Base-by-base conservation (phyloP, 768 basidiomycete genomes). In the Agrocybe pediades region DNA sequence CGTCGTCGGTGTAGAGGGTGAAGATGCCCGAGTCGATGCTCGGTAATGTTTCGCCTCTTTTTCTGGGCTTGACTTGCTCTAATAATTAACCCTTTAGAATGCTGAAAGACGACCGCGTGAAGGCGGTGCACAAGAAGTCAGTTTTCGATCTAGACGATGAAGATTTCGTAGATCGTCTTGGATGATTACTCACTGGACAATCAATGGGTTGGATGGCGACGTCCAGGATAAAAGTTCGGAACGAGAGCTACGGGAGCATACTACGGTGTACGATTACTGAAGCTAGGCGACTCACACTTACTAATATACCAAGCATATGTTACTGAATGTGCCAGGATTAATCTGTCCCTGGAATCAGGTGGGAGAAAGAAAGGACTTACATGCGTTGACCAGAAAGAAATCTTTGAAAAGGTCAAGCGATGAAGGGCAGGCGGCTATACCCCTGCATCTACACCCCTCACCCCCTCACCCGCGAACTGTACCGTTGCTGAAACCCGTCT, bases 11-110 rank as follows among this genome's bases (percentile, higher is more conserved):
- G 86, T 98, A 1, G 92, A 98, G 70, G 92, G 92, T 15, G 95
- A 96, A 54, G 96, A 99, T 70, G 85, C 88, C 1, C 77, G 96
- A 33, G 76, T 94, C 36, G 92, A 99, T 72, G 75, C 88, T 30
- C 79, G 94, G 96, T 95, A 47, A 49, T 87, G 21, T 25, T 49
- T 30, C 27, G 48, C 40, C 21, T 27, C 43, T 36, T 23, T 7
- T 20, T 26, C 9, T 23, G 17, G 7, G n/a, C 20, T 15, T 24
- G 44, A 29, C 7, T 11, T 25, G 42, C 52, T 42, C 52, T 41
- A 57, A 49, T 40, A 30, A 50, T 36, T 16, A 43, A 41, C 55
- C 26, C 27, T 20, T 26, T 42, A 95, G 94, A 43, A 90, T 96
- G 87, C 73, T 97, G 58, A 93, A 90, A 69, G 95, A 97, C 68